A percentile compares a stretch with the other conserved stretches of the same genome.
phyloP scores from a whole-genome alignment of 768 basidiomycete species.

The Leccinum rimulosum region DNA sequence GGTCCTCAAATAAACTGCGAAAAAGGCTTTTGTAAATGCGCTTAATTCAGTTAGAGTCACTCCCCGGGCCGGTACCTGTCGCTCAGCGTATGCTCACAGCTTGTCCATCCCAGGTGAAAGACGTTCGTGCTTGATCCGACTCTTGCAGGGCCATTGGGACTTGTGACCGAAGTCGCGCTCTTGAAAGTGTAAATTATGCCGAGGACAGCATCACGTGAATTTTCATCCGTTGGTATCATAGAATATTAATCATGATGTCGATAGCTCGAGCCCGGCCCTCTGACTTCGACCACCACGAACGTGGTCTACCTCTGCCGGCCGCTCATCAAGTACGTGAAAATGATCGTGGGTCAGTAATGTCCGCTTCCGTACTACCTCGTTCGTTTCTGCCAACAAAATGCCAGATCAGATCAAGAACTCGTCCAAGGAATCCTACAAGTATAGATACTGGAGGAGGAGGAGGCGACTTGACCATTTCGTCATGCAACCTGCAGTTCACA shows the following conservation, averaged over 20 bases:
- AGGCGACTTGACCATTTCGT: slow-evolving; percentile 89
- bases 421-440: slow-evolving; percentile 64
- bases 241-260: slow-evolving; percentile 99
- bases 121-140: slow-evolving; percentile 91
- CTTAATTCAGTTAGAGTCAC: slow-evolving; percentile 69
- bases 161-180: too few relatives aligned
- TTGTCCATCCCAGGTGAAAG: slow-evolving; percentile 50
- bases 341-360: slow-evolving; percentile 86
- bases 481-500: slow-evolving; percentile 92
- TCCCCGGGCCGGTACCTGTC: not conserved
- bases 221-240: slow-evolving; percentile 33
- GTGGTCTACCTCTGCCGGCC: slow-evolving; percentile 94
- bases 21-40: slow-evolving; percentile 80
- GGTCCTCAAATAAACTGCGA: slow-evolving; percentile 71
- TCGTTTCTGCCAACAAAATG: slow-evolving; percentile 22
- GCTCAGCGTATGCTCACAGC: slow-evolving; percentile 2
- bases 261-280: slow-evolving; percentile 91
- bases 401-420: slow-evolving; percentile 91
- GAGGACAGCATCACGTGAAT: too few relatives aligned
- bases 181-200: too few relatives aligned
- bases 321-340: slow-evolving; percentile 77
- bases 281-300: too few relatives aligned
- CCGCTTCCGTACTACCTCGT: slow-evolving; percentile 3
- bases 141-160: slow-evolving; percentile 87
- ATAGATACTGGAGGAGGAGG: slow-evolving; percentile 94